A percentile compares a stretch with the other conserved stretches of the same genome.
phyloP scores from a whole-genome alignment of 75 land plant genomes.

The Isoetes taiwanensis region DNA sequence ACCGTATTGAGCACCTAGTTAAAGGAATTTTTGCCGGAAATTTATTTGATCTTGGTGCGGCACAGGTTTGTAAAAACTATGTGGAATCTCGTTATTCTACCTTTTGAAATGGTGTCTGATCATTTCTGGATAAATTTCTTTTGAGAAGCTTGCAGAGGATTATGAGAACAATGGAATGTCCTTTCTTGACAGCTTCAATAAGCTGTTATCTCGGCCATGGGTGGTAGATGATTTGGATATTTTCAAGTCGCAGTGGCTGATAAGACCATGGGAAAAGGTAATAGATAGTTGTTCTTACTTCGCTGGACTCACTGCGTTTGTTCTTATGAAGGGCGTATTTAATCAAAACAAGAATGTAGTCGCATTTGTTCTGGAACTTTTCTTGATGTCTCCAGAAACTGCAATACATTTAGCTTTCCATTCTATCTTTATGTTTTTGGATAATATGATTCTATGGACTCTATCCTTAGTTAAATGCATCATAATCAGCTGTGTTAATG shows the following conservation, averaged over 20 bases:
- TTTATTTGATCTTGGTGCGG: constrained; percentile 92
- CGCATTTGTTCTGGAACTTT: no score
- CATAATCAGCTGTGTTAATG: not conserved
- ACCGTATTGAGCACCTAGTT: constrained; percentile 68
- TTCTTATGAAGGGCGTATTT: not conserved
- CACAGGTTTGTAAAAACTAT: constrained; percentile 50
- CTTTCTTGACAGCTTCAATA: constrained; percentile 76
- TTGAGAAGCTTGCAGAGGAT: constrained; percentile 83
- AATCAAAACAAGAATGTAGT: no score
- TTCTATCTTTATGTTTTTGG: no score
- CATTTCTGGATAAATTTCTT: constrained; percentile 1
- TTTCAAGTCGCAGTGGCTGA: constrained; percentile 74
- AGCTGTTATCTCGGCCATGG: constrained; percentile 86
- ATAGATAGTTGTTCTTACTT: not conserved
- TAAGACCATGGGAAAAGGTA: constrained; percentile 88
- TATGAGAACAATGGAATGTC: constrained; percentile 77
- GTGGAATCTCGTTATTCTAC: not conserved
- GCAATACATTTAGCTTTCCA: no score
- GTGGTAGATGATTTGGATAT: constrained; percentile 87
- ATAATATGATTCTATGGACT: no score
- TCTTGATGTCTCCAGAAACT: no score
- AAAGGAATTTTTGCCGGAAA: constrained; percentile 94
- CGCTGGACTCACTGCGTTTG: not conserved
- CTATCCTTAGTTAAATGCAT: no score
- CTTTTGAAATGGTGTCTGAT: constrained; percentile 5